Evolutionary conservation across 2,329 filamentous ascomycete genomes (phyloP), one percentile per base, ranked within the genome.

Genomic region (Teratosphaeria viscida): DNA sequence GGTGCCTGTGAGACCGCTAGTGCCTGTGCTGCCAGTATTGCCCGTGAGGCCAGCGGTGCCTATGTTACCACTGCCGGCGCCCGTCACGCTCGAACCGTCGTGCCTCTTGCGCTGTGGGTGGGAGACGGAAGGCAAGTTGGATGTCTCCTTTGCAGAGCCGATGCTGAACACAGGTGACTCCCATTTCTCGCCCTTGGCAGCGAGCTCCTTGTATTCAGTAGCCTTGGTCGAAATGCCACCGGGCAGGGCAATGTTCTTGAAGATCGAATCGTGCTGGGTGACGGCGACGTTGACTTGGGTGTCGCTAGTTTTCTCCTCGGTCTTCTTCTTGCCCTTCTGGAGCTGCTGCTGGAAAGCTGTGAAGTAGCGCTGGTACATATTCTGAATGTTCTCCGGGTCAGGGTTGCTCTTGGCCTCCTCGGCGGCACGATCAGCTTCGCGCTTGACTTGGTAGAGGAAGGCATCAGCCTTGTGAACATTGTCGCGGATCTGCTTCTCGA

Each of bases 91-190:
- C 27, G 29, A 70, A 52, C 76, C 76, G 43, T 73, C 72, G 67
- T 84, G 83, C 23, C 81, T 76, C 76, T 88, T 88, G 69, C 85
- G 83, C 39, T 74, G 78, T 57, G 87, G 75, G 43, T 77, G 66
- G 1, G 74, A 72, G 43, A 80, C 71, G 63, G 76, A 72, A 1
- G 92, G 91, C 52, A 96, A 81, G 68, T 88, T 83, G 27, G 76
- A 81, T 52, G 89, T 90, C 75, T 87, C 85, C 59, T 82, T 79
- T 11, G 92, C 91, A 52, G 78, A 82, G 55, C 94, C 92, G 67
- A 97, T 87, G 61, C 85, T 87, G 79, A 99, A 99, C 69, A 99
- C 85, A 10, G 92, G 90, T 62, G 89, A 95, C 80, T 96, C 88
- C 94, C 94, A 99, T 74, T 85, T 87, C 59, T 96, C 89, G 57